Conservation (phyloP, 2,329 filamentous ascomycete genomes). For the Fusarium mundagurra region DNA sequence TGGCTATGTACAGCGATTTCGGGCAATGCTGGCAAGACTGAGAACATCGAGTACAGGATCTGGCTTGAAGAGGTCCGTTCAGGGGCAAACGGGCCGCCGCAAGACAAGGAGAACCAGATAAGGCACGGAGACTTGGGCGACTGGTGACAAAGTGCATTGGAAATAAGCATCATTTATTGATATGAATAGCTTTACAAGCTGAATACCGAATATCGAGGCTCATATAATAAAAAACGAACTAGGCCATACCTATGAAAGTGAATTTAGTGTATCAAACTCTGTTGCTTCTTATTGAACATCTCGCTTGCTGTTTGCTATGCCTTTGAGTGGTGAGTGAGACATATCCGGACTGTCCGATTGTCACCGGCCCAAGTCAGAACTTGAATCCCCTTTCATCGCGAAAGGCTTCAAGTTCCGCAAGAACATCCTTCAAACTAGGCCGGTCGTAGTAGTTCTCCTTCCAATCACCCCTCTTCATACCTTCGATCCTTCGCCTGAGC, state of each 20-base stretch:
- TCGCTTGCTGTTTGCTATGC: not conserved
- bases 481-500: slow-evolving; percentile 52
- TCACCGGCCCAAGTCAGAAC: slow-evolving; percentile 12
- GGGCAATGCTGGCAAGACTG: slow-evolving; percentile 46
- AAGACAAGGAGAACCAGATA: slow-evolving; percentile 50
- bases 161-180: not conserved
- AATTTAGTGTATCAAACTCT: not conserved
- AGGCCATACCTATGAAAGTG: not conserved
- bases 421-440: slow-evolving; percentile 58
- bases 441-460: slow-evolving; percentile 61
- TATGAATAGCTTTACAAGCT: slow-evolving; percentile 3
- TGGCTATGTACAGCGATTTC: slow-evolving; percentile 50
- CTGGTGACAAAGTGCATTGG: not conserved
- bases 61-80: slow-evolving; percentile 47
- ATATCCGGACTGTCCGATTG: not conserved
- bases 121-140: not conserved
- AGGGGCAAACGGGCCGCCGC: slow-evolving; percentile 39
- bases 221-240: not conserved
- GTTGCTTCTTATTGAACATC: not conserved
- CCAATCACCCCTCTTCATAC: slow-evolving; percentile 56
- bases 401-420: slow-evolving; percentile 44
- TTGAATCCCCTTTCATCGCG: slow-evolving; percentile 32
- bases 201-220: not conserved
- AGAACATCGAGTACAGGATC: slow-evolving; percentile 41
- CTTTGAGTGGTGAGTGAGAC: slow-evolving; percentile 1